Conservation (phyloP, 805 yeast genomes). For the Saccharomycodes ludwigii region DNA sequence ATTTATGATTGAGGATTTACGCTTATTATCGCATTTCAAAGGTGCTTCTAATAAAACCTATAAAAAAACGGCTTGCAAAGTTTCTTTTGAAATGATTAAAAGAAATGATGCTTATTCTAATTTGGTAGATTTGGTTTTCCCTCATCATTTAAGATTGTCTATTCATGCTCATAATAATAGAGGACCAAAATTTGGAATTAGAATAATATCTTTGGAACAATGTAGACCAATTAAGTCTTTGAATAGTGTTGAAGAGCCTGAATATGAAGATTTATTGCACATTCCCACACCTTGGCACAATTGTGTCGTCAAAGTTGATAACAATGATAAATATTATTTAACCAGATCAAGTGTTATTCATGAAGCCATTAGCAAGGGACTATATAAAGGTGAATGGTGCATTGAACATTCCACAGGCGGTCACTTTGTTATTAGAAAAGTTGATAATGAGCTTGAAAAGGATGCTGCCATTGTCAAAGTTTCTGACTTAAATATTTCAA, state of each 20-base stretch:
- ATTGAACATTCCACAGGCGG: conserved; percentile 25
- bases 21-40: conserved; percentile 28
- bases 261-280: conserved; percentile 40
- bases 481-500: too few relatives aligned
- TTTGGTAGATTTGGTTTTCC: conserved; percentile 45
- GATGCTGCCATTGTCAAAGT: too few relatives aligned
- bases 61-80: conserved; percentile 37
- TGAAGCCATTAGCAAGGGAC: conserved; percentile 26
- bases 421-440: conserved; percentile 12
- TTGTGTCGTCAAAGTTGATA: conserved; percentile 32
- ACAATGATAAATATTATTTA: conserved; percentile 21
- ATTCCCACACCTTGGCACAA: conserved; percentile 63
- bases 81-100: conserved; percentile 54
- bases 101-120: conserved; percentile 56
- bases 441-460: too few relatives aligned
- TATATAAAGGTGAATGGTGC: conserved; percentile 25
- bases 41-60: conserved; percentile 32
- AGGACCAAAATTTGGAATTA: conserved; percentile 51
- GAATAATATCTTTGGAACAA: conserved; percentile 30
- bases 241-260: conserved; percentile 28
- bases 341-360: conserved; percentile 26
- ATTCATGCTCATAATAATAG: conserved; percentile 48
- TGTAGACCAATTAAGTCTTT: conserved; percentile 37
- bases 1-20: conserved; percentile 48
- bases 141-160: conserved; percentile 46